Evolutionary conservation across 2,329 filamentous ascomycete genomes (phyloP), one percentile per base, ranked within the genome.

Genomic region (Colletotrichum euphorbiae): DNA sequence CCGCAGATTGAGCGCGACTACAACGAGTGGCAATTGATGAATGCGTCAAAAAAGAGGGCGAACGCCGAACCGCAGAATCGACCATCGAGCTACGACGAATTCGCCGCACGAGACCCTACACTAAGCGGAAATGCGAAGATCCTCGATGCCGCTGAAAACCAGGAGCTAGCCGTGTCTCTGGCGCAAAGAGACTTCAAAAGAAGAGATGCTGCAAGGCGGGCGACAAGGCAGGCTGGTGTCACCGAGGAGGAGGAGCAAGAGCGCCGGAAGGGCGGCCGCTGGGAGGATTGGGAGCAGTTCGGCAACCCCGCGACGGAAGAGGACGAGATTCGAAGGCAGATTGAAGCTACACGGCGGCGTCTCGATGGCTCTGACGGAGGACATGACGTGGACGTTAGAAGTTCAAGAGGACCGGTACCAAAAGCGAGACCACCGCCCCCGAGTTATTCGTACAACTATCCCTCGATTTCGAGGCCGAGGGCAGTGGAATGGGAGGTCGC

Each of bases 91-190:
- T 85, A 85, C 65, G 78, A 81, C 21, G 78, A 80, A 21, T 83
- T 83, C 71, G 85, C 87, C 1, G 81, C 84, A 2, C 83, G 82
- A 46, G 91, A 93, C 69, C 89, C 89, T 0, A 90, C 87, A 2
- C 78, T 93, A 12, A 82, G 83, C 17, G 86, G 86, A 3, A 84
- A 77, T 58, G 82, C 84, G 1, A 86, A 85, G 71, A 84, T 92
- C 1, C 79, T 97, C 13, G 89, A 92, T 73, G 91, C 91, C 0
- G 85, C 85, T 1, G 88, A 93, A 64, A 84, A 97, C 70, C 87
- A 89, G 70, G 90, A 94, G 11, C 80, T 97, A 51, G 94, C 93
- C 0, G 89, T 97, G 6, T 87, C 91, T 71, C 78, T 97, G 33
- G 93, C 93, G 0, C 89, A 90, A 70, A 87, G 87, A 62, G 93